These are phyloP conservation scores for Pharus latifolius DNA, from an alignment of 176 grass and related monocot species.

Conservation along the genomic window DNA sequence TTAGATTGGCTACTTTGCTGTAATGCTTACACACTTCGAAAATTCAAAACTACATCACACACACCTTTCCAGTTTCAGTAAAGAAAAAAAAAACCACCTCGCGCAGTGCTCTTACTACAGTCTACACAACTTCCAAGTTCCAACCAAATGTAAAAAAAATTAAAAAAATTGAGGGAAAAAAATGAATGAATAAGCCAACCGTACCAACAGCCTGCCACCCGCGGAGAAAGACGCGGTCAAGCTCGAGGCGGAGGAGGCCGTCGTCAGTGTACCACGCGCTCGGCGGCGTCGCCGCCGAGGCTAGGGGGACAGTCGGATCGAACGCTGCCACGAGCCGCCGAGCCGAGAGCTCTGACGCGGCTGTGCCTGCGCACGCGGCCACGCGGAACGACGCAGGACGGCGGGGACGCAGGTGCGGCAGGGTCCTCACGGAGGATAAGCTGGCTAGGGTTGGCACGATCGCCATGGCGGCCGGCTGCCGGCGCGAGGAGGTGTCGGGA, in stretches of 20 bases:
- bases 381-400: background rate
- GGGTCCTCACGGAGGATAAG: background rate
- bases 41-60: too few relatives aligned
- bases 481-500: background rate
- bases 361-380: background rate
- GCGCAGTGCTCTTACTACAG: too few relatives aligned
- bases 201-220: constrained; percentile 90
- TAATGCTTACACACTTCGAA: too few relatives aligned
- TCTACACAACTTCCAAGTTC: background rate
- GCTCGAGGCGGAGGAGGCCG: constrained; percentile 50
- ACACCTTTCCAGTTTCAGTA: too few relatives aligned
- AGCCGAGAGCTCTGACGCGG: background rate
- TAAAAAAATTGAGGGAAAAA: background rate
- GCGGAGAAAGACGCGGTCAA: constrained; percentile 63
- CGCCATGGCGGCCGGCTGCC: constrained; percentile 40
- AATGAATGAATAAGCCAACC: too few relatives aligned
- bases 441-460: constrained; percentile 16
- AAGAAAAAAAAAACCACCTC: too few relatives aligned
- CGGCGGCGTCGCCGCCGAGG: constrained; percentile 54
- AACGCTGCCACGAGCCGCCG: constrained; percentile 47
- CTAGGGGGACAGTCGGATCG: constrained; percentile 47
- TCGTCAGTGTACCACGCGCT: constrained; percentile 71
- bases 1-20: too few relatives aligned
- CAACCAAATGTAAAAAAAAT: background rate
- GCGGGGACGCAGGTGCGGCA: background rate